These are phyloP conservation scores for Heteromeles arbutifolia DNA, from an alignment of 306 rosid genomes.

Conservation along the genomic window DNA sequence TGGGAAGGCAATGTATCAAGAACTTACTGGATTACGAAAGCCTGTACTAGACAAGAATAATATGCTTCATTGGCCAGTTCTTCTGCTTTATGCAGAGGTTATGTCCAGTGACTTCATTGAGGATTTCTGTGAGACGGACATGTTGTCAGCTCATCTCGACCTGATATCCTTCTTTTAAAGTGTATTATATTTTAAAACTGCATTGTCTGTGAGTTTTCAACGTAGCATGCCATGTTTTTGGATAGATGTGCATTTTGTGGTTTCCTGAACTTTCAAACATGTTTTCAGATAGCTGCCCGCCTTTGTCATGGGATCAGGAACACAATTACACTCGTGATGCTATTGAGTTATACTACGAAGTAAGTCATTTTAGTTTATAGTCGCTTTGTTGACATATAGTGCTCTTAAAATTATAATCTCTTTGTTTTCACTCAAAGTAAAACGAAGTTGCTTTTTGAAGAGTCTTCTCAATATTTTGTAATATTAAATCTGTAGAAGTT, in stretches of 20 bases:
- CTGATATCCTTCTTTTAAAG: slow-evolving; percentile 68
- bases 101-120: slow-evolving; percentile 95
- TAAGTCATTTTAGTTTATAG: slow-evolving; percentile 16
- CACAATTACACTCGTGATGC: slow-evolving; percentile 59
- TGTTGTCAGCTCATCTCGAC: slow-evolving; percentile 80
- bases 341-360: slow-evolving; percentile 82
- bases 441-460: neutral
- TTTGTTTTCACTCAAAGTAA: neutral
- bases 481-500: neutral
- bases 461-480: neutral
- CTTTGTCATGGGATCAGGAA: slow-evolving; percentile 72
- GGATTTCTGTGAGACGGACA: slow-evolving; percentile 91
- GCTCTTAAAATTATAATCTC: neutral
- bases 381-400: slow-evolving; percentile 14
- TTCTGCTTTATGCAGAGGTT: slow-evolving; percentile 87
- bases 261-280: slow-evolving; percentile 69
- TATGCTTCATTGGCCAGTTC: slow-evolving; percentile 93
- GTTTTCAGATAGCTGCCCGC: slow-evolving; percentile 64
- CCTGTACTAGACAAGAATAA: slow-evolving; percentile 64
- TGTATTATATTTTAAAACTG: neutral
- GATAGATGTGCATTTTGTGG: slow-evolving; percentile 8
- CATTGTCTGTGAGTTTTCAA: neutral
- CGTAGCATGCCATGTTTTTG: neutral
- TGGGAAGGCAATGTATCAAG: slow-evolving; percentile 64
- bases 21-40: slow-evolving; percentile 66